Evolutionary conservation across 179 eudicot species (phyloP), one percentile per base, ranked within the genome.

Genomic region (Drosera spatulata): DNA sequence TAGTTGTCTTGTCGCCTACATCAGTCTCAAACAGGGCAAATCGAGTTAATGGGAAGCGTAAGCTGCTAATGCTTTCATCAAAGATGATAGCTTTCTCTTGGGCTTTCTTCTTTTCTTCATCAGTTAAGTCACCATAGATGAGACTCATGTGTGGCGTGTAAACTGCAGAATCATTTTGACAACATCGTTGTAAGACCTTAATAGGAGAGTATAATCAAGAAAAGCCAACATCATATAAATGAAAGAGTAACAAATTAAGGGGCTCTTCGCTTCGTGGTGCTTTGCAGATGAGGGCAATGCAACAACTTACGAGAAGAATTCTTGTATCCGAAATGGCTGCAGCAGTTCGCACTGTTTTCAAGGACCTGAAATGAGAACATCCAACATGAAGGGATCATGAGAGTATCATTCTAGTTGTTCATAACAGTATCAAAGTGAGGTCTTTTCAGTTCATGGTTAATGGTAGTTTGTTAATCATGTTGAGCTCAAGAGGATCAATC

Each of bases 101-200:
- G 61, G 95, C 95, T 60, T 62, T 82, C 74, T 78, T 85, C 70
- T 91, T 91, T 77, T 85, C 91, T 61, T 88, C 96, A 3, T 91
- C 89, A 7, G 85, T 73, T 64, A 88, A 65, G 69, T 91, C 95
- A 4, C 72, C 87, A 53, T 91, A 91, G 1, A 88, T 84, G 56
- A 91, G 78, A 76, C 96, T 91, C 79, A 91, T 67, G 82, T 91
- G 98, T 14, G 98, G 98, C 98, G 88, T 88, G 75, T 91, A 91
- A 56, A 96, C 98, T 91, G 83, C 82, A 71, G 59, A 10, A 61
- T 54, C 5, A 48, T 11, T 22, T 22, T 22, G 33, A 22, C 1
- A 22, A 0, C 0, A 22, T 22, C 33, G 33, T 22, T 22, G 33
- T 22, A 22, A 22, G 33, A 22, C 33, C 33, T 22, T 1, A 22